Evolutionary conservation across 352 stramenopile genomes (phyloP).

Genomic region (Thraustotheca clavata): DNA sequence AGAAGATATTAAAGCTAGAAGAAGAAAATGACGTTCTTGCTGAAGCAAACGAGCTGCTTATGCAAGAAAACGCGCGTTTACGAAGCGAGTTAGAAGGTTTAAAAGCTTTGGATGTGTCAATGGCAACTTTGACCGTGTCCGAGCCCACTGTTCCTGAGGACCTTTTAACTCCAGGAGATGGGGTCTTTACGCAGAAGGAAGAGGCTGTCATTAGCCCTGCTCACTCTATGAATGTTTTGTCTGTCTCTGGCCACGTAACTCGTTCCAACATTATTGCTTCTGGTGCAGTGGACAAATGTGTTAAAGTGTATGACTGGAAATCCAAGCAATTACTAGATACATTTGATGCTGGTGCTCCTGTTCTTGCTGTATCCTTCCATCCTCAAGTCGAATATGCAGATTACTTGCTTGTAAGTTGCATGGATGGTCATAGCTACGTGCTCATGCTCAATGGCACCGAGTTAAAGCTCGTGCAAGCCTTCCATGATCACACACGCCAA

Average conservation of each 20-base stretch:
- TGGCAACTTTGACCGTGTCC: not conserved
- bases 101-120: conserved; percentile 20
- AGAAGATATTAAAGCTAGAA: conserved; percentile 44
- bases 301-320: conserved; percentile 62
- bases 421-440: conserved; percentile 62
- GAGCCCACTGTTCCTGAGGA: conserved; percentile 52
- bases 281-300: conserved; percentile 64
- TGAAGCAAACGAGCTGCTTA: conserved; percentile 58
- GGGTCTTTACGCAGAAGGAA: conserved; percentile 24
- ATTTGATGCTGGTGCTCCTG: conserved; percentile 32
- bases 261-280: conserved; percentile 40
- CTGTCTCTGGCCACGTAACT: conserved; percentile 37
- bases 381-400: conserved; percentile 30
- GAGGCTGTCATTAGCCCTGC: conserved; percentile 35
- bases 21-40: conserved; percentile 69
- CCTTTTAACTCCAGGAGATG: conserved; percentile 46
- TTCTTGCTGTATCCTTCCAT: conserved; percentile 57
- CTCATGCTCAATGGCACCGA: conserved; percentile 34
- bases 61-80: conserved; percentile 40
- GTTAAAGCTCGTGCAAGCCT: conserved; percentile 35
- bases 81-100: conserved; percentile 26
- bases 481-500: conserved; percentile 66
- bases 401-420: conserved; percentile 55
- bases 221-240: conserved; percentile 62
- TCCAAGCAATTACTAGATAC: conserved; percentile 34